A percentile compares a stretch with the other conserved stretches of the same genome.
Evolutionary conservation across 2,329 filamentous ascomycete species (phyloP).

Genomic region (Emergomyces pasteurianus): DNA sequence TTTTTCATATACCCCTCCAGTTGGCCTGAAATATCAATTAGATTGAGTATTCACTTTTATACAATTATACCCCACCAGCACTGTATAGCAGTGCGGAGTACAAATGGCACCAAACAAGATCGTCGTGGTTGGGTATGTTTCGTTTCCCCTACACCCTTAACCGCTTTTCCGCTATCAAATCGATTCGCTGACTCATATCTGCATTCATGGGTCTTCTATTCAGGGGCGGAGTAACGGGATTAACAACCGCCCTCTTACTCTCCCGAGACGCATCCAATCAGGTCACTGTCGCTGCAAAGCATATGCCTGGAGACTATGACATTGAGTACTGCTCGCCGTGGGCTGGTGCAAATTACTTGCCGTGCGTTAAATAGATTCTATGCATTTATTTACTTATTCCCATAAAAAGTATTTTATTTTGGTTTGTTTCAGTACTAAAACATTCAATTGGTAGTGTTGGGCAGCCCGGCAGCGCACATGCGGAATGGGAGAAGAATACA

Average conservation of each 20-base stretch:
- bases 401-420: not conserved
- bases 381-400: too few relatives aligned
- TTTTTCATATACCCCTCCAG: not conserved
- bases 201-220: constrained; percentile 3
- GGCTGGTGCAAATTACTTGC: constrained; percentile 72
- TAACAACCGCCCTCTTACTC: constrained; percentile 53
- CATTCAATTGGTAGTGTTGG: constrained; percentile 23
- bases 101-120: constrained; percentile 26
- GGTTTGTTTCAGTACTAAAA: not conserved
- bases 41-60: not conserved
- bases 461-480: constrained; percentile 24
- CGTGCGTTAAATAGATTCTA: constrained; percentile 38
- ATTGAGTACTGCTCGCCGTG: constrained; percentile 83
- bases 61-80: too few relatives aligned
- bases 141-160: not conserved
- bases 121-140: constrained; percentile 28
- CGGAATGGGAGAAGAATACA: constrained; percentile 49
- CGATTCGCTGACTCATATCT: not conserved
- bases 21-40: not conserved
- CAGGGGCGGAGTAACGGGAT: constrained; percentile 53
- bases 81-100: not conserved
- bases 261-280: constrained; percentile 44
- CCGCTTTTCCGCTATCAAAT: not conserved
- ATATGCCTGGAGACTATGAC: constrained; percentile 89
- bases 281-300: constrained; percentile 66